Base-by-base conservation (phyloP, 1,139 yeast genomes). In the Yamadazyma taylorii region DNA sequence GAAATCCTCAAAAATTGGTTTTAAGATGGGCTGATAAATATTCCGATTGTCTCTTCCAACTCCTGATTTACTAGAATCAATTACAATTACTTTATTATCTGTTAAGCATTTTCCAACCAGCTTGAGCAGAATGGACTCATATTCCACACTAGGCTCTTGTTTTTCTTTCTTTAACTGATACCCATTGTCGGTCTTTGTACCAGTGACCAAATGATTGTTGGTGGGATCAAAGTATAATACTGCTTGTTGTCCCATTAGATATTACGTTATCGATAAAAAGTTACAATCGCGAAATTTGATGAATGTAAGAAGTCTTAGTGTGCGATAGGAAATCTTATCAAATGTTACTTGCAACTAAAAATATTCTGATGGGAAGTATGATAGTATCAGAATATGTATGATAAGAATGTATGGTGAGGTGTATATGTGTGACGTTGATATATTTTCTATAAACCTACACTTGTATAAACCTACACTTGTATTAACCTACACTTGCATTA, bases 61-160 rank as follows among this genome's bases (percentile, higher is more conserved):
- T 0, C 88, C 88, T 0, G 88, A 79, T 9, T 58, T 55, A 2
- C 74, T 52, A 0, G 89, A 82, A 49, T 83, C 88, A 10, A 82
- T 51, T 2, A 63, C 41, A 4, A 39, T 34, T 5, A 46, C 29
- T 14, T 33, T 17, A 10, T 32, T 35, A 12, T 38, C 21, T 5
- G 25, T 21, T 5, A 27, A 27, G n/a, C n/a, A 6, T 5, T 17
- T n/a, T 6, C 32, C 32, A 9, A 14, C 16, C 17, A 17, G 6
- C 4, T 5, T 6, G n/a, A 16, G 3, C 21, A 15, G n/a, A 8
- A 27, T 16, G 3, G 30, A 30, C 6, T 30, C 13, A 17, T 34
- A 34, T 25, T n/a, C 24, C 8, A 6, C 8, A 6, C 8, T 19
- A 6, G 21, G 21, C 8, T 5, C 8, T 19, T 19, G 21, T 19